Conservation (phyloP, 2,329 filamentous ascomycete species). For the Xylaria sp. region DNA sequence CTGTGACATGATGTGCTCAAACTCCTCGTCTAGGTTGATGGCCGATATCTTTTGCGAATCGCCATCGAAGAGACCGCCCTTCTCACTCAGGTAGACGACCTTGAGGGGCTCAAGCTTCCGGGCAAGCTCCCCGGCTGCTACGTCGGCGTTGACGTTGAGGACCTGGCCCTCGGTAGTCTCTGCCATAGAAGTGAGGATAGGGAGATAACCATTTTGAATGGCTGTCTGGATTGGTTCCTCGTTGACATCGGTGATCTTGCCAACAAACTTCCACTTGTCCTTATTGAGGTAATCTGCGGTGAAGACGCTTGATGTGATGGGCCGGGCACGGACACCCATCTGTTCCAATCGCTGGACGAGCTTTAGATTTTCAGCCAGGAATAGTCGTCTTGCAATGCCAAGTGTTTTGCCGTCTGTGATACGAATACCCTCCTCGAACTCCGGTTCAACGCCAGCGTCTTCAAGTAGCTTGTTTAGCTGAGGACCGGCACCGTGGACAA, state of each 20-base stretch:
- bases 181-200: conserved; percentile 94
- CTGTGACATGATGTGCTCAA: conserved; percentile 88
- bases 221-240: conserved; percentile 88
- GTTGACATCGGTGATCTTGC: conserved; percentile 93
- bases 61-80: conserved; percentile 93
- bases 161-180: conserved; percentile 91
- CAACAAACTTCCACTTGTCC: conserved; percentile 94
- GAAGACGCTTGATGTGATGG: conserved; percentile 89
- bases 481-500: conserved; percentile 93
- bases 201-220: conserved; percentile 88
- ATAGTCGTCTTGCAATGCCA: conserved; percentile 86
- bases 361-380: conserved; percentile 94
- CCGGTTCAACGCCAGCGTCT: conserved; percentile 88
- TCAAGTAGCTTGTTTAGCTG: conserved; percentile 93
- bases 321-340: conserved; percentile 85
- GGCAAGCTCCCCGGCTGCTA: conserved; percentile 91
- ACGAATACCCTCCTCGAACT: conserved; percentile 95
- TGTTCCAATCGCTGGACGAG: conserved; percentile 87
- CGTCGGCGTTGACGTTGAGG: conserved; percentile 97
- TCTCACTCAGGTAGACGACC: conserved; percentile 98
- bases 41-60: conserved; percentile 94
- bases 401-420: conserved; percentile 96
- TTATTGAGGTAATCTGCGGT: conserved; percentile 94
- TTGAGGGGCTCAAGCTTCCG: conserved; percentile 89
- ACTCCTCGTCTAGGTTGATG: conserved; percentile 97